Evolutionary conservation across 2,329 filamentous ascomycete species (phyloP), one percentile per base, ranked within the genome.

Genomic region (Penicillium corylophilum): DNA sequence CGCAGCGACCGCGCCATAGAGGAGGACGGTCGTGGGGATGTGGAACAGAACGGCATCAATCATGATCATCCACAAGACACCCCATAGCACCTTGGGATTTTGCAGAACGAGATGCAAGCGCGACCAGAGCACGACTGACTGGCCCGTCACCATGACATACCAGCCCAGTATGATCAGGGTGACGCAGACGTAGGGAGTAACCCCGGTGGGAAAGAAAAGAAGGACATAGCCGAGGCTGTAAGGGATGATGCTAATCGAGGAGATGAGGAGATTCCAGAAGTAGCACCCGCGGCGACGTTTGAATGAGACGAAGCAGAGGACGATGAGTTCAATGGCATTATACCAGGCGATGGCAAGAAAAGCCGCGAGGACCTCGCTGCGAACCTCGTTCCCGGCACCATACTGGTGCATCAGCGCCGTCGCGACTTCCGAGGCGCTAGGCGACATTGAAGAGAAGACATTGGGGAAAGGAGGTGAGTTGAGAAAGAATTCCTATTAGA

Each of bases 71-170:
- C 56, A 63, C 13, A 76, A 60, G 3, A 77, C 69, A 1, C 57
- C 67, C 24, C 62, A 61, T 0, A 78, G 61, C 1, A 71, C 53
- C 29, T 61, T 64, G 4, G 64, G 57, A 23, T 71, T 71, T 18
- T 66, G 65, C 15, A 76, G 60, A 16, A 78, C 65, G 7, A 78
- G 65, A 57, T 77, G 74, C 2, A 78, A 64, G 5, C 75, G 68
- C 1, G 75, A 78, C 64, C 75, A 78, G 5, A 78, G 66, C 1
- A 78, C 75, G 5, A 78, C 51, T 5, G 73, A 72, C 53, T 78
- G 74, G 1, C 75, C 75, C 0, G 73, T 76, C 15, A 76, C 67
- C 71, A 76, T 74, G 12, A 55, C 54, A 48, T 66, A 73, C 74
- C 74, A 77, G 45, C 72, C 68, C 8, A 72, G 45, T 3, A 67